Conservation (phyloP, 2,329 filamentous ascomycete species). For the Ambrosiella xylebori region DNA sequence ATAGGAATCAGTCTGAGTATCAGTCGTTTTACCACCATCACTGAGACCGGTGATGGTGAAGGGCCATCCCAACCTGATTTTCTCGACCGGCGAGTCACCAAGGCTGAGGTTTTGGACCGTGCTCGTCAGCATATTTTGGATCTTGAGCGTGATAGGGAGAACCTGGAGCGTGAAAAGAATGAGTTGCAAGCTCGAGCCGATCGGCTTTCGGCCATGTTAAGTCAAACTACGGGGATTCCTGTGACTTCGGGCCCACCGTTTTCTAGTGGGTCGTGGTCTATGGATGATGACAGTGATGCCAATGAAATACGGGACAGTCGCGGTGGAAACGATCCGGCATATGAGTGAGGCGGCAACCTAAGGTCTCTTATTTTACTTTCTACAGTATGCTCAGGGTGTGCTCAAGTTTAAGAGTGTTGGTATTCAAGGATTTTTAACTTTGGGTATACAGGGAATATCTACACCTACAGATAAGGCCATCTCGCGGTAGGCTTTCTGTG, state of each 20-base stretch:
- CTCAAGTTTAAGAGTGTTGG: too few relatives aligned
- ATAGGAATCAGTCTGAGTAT: conserved; percentile 4
- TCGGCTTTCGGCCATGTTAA: conserved; percentile 3
- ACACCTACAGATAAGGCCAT: too few relatives aligned
- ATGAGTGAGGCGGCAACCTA: too few relatives aligned
- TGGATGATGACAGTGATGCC: background rate
- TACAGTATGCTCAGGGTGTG: too few relatives aligned
- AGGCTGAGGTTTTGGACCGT: conserved; percentile 22
- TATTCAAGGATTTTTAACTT: too few relatives aligned
- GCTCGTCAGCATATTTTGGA: conserved; percentile 20
- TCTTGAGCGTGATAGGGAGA: conserved; percentile 19
- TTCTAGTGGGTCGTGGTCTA: background rate
- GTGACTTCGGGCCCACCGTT: background rate
- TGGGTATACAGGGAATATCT: too few relatives aligned
- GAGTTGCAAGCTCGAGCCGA: conserved; percentile 15
- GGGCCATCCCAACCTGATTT: conserved; percentile 13
- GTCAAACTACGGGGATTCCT: conserved; percentile 2
- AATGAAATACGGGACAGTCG: background rate
- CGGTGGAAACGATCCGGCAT: background rate
- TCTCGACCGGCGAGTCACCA: conserved; percentile 20
- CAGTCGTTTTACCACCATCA: conserved; percentile 9
- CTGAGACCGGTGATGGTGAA: conserved; percentile 5
- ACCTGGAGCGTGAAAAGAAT: conserved; percentile 18
- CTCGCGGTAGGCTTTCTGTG: too few relatives aligned
- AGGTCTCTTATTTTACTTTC: too few relatives aligned